Evolutionary conservation across 495 filamentous ascomycete genomes (phyloP).

Genomic region (Penicillium paxilli): DNA sequence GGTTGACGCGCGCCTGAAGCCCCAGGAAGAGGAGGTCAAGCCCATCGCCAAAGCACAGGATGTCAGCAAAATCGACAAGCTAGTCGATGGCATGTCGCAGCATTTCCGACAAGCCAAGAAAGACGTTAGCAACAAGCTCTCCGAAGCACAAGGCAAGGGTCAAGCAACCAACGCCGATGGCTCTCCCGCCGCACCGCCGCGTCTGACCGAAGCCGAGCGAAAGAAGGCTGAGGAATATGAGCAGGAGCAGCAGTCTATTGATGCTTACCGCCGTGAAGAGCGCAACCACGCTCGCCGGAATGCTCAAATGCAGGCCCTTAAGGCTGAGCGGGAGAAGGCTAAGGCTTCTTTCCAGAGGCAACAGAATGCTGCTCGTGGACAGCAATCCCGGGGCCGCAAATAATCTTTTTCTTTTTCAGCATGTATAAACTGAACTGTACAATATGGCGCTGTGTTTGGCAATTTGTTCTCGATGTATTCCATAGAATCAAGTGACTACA

Average conservation of each 20-base stretch:
- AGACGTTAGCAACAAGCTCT: background rate
- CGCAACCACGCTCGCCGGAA: conserved; percentile 23
- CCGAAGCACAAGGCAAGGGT: background rate
- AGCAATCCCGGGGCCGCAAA: conserved; percentile 5
- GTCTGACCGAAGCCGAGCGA: conserved; percentile 16
- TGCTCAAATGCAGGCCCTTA: conserved; percentile 14
- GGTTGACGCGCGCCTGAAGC: background rate
- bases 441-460: conserved; percentile 25
- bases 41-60: background rate
- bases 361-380: conserved; percentile 5
- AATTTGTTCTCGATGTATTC: conserved; percentile 22
- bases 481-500: conserved; percentile 12
- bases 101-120: background rate
- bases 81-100: conserved; percentile 1
- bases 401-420: conserved; percentile 13
- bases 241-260: conserved; percentile 8
- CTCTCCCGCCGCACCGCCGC: conserved; percentile 14
- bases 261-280: conserved; percentile 14
- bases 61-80: conserved; percentile 14
- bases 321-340: conserved; percentile 17
- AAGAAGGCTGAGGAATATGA: conserved; percentile 22
- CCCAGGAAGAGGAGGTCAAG: background rate
- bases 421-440: conserved; percentile 32
- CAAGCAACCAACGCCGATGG: conserved; percentile 17
- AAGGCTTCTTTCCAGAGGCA: conserved; percentile 13